A percentile compares a stretch with the other conserved stretches of the same genome.
These are phyloP conservation scores for Penicillium lagena DNA, from an alignment of 495 filamentous ascomycete species.

Conservation along the genomic window DNA sequence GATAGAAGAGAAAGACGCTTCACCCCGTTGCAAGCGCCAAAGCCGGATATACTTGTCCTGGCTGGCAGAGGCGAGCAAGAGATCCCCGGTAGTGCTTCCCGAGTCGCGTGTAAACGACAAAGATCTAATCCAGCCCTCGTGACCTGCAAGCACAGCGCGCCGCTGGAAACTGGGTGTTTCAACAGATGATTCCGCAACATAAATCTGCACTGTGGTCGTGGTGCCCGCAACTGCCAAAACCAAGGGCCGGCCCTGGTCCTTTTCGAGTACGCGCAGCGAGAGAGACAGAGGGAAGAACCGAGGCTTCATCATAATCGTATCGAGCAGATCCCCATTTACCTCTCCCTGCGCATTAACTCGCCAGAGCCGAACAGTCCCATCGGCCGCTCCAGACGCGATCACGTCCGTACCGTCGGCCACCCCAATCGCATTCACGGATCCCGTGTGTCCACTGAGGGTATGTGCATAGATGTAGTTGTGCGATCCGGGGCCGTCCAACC, in stretches of 20 bases:
- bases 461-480: conserved; percentile 34
- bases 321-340: conserved; percentile 42
- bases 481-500: conserved; percentile 9
- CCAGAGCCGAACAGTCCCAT: conserved; percentile 81
- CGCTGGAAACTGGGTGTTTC: conserved; percentile 51
- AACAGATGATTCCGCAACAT: conserved; percentile 42
- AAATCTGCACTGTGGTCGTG: conserved; percentile 69
- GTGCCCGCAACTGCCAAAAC: conserved; percentile 83
- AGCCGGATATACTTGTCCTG: conserved; percentile 97
- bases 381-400: conserved; percentile 69
- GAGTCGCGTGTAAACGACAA: conserved; percentile 68
- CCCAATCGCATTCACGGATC: conserved; percentile 74
- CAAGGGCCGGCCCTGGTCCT: conserved; percentile 39
- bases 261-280: conserved; percentile 54
- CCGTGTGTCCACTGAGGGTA: conserved; percentile 57
- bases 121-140: conserved; percentile 92
- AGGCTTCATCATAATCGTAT: conserved; percentile 67
- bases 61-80: conserved; percentile 86
- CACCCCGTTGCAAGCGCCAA: conserved; percentile 76
- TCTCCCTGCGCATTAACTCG: conserved; percentile 38
- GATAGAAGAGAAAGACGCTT: conserved; percentile 24
- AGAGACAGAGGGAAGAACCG: conserved; percentile 75
- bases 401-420: conserved; percentile 45
- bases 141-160: conserved; percentile 74
- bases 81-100: conserved; percentile 48